Percentiles rank a stretch among this genome's conserved stretches.
phyloP scores from a whole-genome alignment of 345 rosid species.

The Boechera retrofracta region DNA sequence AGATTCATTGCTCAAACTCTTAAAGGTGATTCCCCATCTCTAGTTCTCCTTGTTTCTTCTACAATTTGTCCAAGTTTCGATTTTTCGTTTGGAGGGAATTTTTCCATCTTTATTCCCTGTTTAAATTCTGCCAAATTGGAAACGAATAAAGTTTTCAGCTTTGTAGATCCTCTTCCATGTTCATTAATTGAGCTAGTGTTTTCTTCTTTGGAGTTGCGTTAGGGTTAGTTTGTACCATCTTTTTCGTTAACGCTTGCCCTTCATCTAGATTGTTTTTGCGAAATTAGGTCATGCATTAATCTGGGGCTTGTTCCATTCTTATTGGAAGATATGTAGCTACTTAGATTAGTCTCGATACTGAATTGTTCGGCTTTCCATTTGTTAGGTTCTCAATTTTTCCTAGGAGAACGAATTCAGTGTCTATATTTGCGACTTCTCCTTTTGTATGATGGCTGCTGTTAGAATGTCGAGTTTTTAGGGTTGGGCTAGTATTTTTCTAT shows the following conservation, averaged over 20 bases:
- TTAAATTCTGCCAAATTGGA: conserved; percentile 22
- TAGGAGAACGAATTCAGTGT: background rate
- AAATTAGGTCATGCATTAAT: conserved; percentile 32
- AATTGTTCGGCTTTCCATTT: background rate
- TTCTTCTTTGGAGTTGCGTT: conserved; percentile 31
- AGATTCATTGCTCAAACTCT: conserved; percentile 80
- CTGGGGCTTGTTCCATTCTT: conserved; percentile 24
- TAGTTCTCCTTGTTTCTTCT: conserved; percentile 27
- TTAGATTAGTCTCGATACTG: conserved; percentile 26
- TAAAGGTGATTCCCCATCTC: conserved; percentile 55
- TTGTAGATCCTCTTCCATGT: conserved; percentile 20
- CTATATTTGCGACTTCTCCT: background rate
- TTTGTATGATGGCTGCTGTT: conserved; percentile 12
- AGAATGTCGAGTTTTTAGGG: conserved; percentile 13
- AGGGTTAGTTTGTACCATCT: conserved; percentile 37
- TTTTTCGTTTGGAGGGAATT: conserved; percentile 38
- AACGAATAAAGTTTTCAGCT: conserved; percentile 5
- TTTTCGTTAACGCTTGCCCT: background rate
- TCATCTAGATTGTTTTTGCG: conserved; percentile 3
- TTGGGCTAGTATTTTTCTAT: background rate
- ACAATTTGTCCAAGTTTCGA: conserved; percentile 25
- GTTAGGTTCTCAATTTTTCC: background rate
- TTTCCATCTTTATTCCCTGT: conserved; percentile 23
- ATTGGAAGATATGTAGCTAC: background rate
- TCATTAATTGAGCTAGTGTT: conserved; percentile 13